Base-by-base conservation (phyloP, 2,329 filamentous ascomycete species). In the Neofusicoccum laricinum region DNA sequence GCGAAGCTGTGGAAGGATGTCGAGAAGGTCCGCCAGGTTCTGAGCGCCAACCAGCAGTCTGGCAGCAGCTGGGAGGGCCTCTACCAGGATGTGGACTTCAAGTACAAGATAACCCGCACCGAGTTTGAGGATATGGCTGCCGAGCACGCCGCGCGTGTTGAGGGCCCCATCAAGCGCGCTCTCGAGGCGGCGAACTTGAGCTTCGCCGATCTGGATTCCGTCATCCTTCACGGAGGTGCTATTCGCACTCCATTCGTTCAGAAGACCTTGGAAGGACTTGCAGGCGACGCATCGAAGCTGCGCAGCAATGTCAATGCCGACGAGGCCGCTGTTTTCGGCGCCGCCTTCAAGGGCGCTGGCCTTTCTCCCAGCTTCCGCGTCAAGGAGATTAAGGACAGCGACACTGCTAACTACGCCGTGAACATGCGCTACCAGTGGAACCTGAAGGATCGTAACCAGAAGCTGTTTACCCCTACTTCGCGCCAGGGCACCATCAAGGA, bases 231-330 rank as follows among this genome's bases (percentile, higher is more conserved):
- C 72, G 95, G 95, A 69, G 95, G 95, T 70, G 90, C 89, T 49
- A 89, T 92, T 50, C 88, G 95, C 66, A 98, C 94, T 8, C 95
- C 95, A 0, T 97, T 98, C 71, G 92, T 99, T 11, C 94, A 98
- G 77, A 94, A 89, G 78, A 85, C 90, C 71, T 86, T 99, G 15
- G 93, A 97, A 79, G 86, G 87, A 67, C 78, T 91, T 48, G 85
- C 88, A 58, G 90, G 91, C 41, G 86, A 84, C 17, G 78, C 88
- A 7, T 87, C 90, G 59, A 97, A 96, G 82, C 84, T 99, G 66
- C 90, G 93, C 68, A 90, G 89, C 73, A 99, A 96, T 71, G 95
- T 99, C 74, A 99, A 99, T 80, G 91, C 94, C 11, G 95, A 99
- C 72, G 95, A 99, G 79, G 90, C 95, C 25, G 95, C 95, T 58